Evolutionary conservation across 148 eudicot species (phyloP).

Genomic region (Drosera capensis): DNA sequence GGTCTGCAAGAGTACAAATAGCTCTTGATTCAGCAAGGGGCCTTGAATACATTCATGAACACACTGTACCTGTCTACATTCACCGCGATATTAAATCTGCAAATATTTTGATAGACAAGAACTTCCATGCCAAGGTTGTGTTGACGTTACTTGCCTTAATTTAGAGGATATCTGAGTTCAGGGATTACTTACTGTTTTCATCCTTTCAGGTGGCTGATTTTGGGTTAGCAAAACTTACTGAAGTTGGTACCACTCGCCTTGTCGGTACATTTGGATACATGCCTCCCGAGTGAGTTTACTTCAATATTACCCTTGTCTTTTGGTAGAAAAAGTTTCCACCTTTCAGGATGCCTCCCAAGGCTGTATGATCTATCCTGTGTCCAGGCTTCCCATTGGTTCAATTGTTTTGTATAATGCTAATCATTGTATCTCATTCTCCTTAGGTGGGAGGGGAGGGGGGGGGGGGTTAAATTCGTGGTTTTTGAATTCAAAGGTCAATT

Average conservation of each 20-base stretch:
- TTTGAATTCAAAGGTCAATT: too few relatives aligned
- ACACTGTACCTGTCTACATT: constrained; percentile 81
- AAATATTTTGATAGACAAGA: constrained; percentile 75
- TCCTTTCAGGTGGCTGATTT: constrained; percentile 84
- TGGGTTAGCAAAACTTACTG: constrained; percentile 77
- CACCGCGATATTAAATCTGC: constrained; percentile 94
- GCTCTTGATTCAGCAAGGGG: constrained; percentile 98
- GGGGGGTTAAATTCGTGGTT: too few relatives aligned
- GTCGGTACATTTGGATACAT: constrained; percentile 98
- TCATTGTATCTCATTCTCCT: too few relatives aligned
- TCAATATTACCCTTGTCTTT: constrained; percentile 4
- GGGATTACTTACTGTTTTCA: background rate
- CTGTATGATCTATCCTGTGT: too few relatives aligned
- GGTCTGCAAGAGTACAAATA: constrained; percentile 85
- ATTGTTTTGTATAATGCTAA: too few relatives aligned
- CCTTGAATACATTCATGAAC: constrained; percentile 94
- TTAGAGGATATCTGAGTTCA: constrained; percentile 1
- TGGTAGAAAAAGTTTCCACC: too few relatives aligned
- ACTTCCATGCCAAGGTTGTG: constrained; percentile 67
- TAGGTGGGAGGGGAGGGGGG: too few relatives aligned
- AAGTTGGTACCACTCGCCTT: constrained; percentile 71
- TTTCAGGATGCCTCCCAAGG: too few relatives aligned
- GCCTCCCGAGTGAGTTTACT: constrained; percentile 83
- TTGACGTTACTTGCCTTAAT: background rate
- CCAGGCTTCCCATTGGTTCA: too few relatives aligned